Evolutionary conservation across 2,329 filamentous ascomycete genomes (phyloP), one percentile per base, ranked within the genome.

Genomic region (Aureobasidium subglaciale): DNA sequence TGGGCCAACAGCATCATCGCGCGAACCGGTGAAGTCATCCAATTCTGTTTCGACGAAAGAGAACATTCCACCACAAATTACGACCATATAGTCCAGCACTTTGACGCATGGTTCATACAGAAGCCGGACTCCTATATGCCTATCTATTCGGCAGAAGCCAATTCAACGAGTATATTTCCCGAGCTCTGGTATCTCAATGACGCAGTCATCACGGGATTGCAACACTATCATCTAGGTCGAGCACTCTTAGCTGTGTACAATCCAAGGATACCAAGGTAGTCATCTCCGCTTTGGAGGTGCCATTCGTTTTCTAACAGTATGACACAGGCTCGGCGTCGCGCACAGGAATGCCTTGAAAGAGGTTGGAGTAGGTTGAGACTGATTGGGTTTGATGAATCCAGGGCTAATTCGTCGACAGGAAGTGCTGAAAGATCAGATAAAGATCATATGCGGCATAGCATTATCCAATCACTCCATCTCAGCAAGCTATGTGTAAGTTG

Each of bases 1-100:
- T 84, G 80, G 80, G 78, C 81, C 2, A 84, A 85, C 63, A 75
- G 81, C 16, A 79, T 82, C 16, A 76, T 86, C 0, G 75, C 82
- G 4, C 78, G 83, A 61, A 81, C 81, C 50, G 81, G 81, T 15
- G 80, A 85, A 59, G 80, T 85, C 1, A 68, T 86, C 13, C 81
- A 83, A 59, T 84, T 78, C 62, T 86, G 83, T 63, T 85, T 84
- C 60, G 75, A 76, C 2, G 50, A 42, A 59, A 57, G n/a, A 13
- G 48, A 53, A 40, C 48, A 42, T 16, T 37, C 29, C 10, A 78
- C 75, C 25, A 18, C 53, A 5, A 32, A 35, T 3, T 56, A 48
- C 27, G n/a, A 27, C 15, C 20, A 48, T 7, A 29, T 56, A 2
- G 18, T 37, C 9, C 34, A 32, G 29, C 34, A 56, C 15, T 46